Evolutionary conservation across 2,329 filamentous ascomycete genomes (phyloP).

Genomic region (Fusarium floridanum): DNA sequence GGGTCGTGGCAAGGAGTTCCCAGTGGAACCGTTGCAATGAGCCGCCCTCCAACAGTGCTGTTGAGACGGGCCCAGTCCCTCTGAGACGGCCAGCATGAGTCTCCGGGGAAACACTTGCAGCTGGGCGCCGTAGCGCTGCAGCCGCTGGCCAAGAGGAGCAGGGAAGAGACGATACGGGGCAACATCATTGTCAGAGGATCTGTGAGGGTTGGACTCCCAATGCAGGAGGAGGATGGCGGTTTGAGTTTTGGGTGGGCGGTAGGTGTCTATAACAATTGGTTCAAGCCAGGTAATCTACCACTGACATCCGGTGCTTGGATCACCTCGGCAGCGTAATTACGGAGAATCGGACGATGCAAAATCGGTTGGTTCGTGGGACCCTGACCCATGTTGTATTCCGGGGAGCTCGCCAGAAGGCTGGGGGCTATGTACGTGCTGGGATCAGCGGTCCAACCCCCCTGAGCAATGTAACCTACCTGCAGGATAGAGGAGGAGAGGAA

Average conservation of each 20-base stretch:
- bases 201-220: background rate
- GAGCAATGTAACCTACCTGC: background rate
- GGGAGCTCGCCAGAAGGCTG: background rate
- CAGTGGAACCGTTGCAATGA: constrained; percentile 65
- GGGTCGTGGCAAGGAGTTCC: constrained; percentile 64
- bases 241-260: background rate
- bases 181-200: constrained; percentile 5
- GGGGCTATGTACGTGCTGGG: background rate
- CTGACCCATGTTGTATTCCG: background rate
- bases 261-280: background rate
- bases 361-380: background rate
- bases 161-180: background rate
- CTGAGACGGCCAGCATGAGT: constrained; percentile 64
- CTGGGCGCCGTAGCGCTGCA: background rate
- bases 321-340: background rate
- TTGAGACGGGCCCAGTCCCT: constrained; percentile 63
- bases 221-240: background rate
- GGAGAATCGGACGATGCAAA: background rate
- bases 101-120: constrained; percentile 54
- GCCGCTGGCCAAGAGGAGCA: constrained; percentile 10
- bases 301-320: background rate
- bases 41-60: constrained; percentile 60
- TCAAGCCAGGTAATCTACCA: background rate
- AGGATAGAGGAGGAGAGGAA: background rate
- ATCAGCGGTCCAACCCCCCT: background rate